Conservation (phyloP, 2,329 filamentous ascomycete species). For the Aspergillus vadensis region DNA sequence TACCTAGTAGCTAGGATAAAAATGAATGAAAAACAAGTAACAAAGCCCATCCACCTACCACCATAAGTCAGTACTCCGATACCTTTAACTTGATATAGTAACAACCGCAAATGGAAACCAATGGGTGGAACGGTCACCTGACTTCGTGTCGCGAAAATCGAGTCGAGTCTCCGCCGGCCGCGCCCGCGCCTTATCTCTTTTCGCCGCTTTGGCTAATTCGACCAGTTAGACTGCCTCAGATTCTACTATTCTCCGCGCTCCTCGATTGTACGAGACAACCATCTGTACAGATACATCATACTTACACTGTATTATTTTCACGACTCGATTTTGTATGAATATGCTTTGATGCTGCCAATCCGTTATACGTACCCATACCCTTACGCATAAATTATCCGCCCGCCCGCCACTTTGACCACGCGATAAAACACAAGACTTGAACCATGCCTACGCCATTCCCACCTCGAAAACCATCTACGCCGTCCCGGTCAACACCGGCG, state of each 20-base stretch:
- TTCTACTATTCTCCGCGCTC: not conserved
- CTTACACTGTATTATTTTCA: no score
- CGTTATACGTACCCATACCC: not conserved
- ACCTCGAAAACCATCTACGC: not conserved
- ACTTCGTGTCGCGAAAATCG: slow-evolving; percentile 24
- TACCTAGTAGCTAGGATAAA: no score
- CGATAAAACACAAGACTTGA: not conserved
- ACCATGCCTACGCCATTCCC: not conserved
- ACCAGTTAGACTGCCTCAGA: no score
- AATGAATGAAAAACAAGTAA: no score
- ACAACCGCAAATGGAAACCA: not conserved
- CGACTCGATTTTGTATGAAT: no score
- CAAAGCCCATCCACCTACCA: no score
- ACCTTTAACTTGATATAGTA: no score
- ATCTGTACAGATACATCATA: no score
- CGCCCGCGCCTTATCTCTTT: slow-evolving; percentile 17
- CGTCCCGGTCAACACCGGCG: slow-evolving; percentile 23
- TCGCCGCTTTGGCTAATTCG: not conserved
- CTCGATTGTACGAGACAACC: not conserved
- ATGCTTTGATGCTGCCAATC: no score
- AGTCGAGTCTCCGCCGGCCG: slow-evolving; percentile 9
- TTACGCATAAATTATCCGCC: not conserved
- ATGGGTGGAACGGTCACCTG: slow-evolving; percentile 18
- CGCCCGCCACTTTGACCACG: not conserved
- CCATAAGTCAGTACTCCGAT: no score